phyloP scores from a whole-genome alignment of 2,329 filamentous ascomycete genomes.

The Didymella pomorum region DNA sequence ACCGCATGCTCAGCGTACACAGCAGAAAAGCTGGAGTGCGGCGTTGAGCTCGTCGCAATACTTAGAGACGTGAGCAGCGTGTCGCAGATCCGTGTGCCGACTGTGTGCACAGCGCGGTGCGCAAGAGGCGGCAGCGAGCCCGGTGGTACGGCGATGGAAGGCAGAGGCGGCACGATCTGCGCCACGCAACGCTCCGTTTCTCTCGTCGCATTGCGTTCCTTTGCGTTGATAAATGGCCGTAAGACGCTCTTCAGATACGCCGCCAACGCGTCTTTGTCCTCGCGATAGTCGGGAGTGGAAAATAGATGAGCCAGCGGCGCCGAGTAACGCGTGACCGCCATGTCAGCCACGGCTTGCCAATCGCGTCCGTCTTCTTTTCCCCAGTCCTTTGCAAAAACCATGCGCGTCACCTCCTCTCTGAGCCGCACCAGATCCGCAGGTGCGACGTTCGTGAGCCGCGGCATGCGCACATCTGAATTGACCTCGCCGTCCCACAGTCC shows the following conservation, averaged over 20 bases:
- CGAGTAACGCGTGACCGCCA: conserved; percentile 70
- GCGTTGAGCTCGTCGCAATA: conserved; percentile 19
- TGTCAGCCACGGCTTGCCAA: conserved; percentile 74
- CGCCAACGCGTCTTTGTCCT: conserved; percentile 31
- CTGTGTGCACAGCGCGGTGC: conserved; percentile 39
- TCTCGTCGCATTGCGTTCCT: conserved; percentile 42
- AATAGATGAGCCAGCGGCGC: conserved; percentile 58
- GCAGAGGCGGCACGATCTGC: conserved; percentile 50
- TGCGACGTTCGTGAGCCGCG: conserved; percentile 51
- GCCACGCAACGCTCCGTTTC: conserved; percentile 59
- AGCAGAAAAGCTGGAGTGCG: conserved; percentile 12
- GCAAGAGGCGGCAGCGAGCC: conserved; percentile 33
- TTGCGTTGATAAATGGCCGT: conserved; percentile 49
- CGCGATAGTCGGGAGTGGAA: conserved; percentile 24
- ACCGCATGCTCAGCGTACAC: conserved; percentile 36
- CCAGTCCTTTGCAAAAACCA: conserved; percentile 50
- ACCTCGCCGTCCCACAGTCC: conserved; percentile 50
- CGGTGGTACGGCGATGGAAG: conserved; percentile 20
- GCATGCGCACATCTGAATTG: conserved; percentile 40
- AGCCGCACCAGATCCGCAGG: conserved; percentile 48
- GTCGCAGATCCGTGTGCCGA: conserved; percentile 46
- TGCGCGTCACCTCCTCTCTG: conserved; percentile 55
- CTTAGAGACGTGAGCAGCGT: conserved; percentile 40
- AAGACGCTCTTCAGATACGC: conserved; percentile 41
- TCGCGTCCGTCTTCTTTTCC: conserved; percentile 44